phyloP scores from a whole-genome alignment of 169 alveolate species.

The Cryptosporidium viatorum region DNA sequence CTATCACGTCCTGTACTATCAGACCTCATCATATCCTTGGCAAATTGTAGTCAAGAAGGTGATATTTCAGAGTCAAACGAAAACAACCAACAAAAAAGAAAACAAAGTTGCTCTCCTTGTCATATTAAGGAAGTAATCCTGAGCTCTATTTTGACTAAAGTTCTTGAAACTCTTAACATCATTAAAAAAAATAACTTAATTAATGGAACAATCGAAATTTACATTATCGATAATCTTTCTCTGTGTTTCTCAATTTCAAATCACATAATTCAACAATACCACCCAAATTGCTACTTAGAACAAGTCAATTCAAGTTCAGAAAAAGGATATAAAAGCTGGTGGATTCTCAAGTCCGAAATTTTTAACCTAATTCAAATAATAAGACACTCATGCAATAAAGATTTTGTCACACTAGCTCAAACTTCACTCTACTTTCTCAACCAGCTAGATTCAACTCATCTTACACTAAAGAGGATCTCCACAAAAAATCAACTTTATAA shows the following conservation, averaged over 20 bases:
- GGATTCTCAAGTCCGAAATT: conserved; percentile 27
- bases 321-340: conserved; percentile 35
- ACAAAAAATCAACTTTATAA: conserved; percentile 22
- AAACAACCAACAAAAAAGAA: neutral
- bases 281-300: conserved; percentile 38
- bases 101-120: conserved; percentile 18
- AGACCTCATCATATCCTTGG: conserved; percentile 16
- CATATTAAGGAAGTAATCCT: conserved; percentile 11
- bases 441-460: conserved; percentile 53
- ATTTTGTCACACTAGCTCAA: neutral
- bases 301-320: conserved; percentile 19
- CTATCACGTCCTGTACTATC: conserved; percentile 63
- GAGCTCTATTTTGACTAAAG: conserved; percentile 22
- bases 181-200: neutral
- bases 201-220: neutral
- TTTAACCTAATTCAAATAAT: neutral
- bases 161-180: neutral
- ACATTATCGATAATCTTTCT: conserved; percentile 12
- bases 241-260: conserved; percentile 41
- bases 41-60: neutral
- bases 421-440: neutral
- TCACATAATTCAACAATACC: conserved; percentile 14
- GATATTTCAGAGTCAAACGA: neutral
- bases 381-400: neutral
- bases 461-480: conserved; percentile 30